Evolutionary conservation across 345 rosid genomes (phyloP), one percentile per base, ranked within the genome.

Genomic region (Excoecaria agallocha): DNA sequence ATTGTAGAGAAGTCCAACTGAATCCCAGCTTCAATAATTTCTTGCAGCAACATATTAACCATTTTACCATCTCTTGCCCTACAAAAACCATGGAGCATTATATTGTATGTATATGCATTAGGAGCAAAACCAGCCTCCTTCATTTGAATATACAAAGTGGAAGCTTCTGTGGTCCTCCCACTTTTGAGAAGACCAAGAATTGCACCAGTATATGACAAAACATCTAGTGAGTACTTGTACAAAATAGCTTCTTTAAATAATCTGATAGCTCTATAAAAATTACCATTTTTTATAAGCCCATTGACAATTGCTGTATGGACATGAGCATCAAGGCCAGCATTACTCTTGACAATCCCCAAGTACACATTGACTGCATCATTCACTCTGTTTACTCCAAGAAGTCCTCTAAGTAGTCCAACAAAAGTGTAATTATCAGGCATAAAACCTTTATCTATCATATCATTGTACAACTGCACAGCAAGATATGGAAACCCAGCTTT

Each of bases 171-270:
- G 35, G 75, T 70, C 78, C 90, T 85, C 62, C 88, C 85, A 16
- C 74, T 75, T 74, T 69, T 78, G 68, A 92, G 78, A 76, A 92
- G 91, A 15, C 95, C 92, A 79, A 68, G 65, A 11, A 89, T 89
- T 45, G 87, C 93, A 71, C 84, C 88, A 56, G 89, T 84, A 76
- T 84, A 90, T 51, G 92, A 84, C 52, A 89, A 87, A 73, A 76
- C 88, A 84, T 90, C 97, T 57, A 89, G 70, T 43, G 86, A 78
- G 70, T 75, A 77, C 61, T 86, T 82, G 79, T 89, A 71, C 68
- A 41, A 8, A 19, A 81, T 17, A 60, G 88, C 90, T 71, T 73
- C 73, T 64, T 81, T 80, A 76, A 92, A 89, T 81, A 86, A 81
- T 67, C 50, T 65, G 12, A 86, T 62, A 51, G 96, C 93, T 19